A percentile compares a stretch with the other conserved stretches of the same genome.
Evolutionary conservation across 805 yeast genomes (phyloP).

Genomic region (Zygosaccharomyces bailii): DNA sequence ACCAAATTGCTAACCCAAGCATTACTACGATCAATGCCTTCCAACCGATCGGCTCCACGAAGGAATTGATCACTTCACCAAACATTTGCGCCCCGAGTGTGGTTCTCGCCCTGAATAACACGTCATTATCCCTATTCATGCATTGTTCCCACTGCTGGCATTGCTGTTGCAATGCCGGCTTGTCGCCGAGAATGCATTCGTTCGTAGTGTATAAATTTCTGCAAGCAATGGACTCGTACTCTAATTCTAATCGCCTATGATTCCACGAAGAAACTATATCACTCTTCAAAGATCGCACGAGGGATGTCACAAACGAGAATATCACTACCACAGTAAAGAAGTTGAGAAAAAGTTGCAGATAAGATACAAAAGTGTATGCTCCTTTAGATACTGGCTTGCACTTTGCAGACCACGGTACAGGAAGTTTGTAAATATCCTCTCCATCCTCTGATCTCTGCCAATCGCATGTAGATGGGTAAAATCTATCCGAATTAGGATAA

Average conservation of each 20-base stretch:
- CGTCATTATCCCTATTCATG: constrained; percentile 52
- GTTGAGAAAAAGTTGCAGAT: constrained; percentile 56
- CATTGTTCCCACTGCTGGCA: constrained; percentile 66
- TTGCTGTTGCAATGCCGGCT: constrained; percentile 54
- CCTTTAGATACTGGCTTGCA: constrained; percentile 50
- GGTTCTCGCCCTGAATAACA: constrained; percentile 46
- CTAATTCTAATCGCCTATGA: constrained; percentile 43
- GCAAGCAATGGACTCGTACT: constrained; percentile 54
- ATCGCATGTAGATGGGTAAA: constrained; percentile 21
- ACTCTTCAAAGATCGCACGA: constrained; percentile 46
- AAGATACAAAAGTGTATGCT: constrained; percentile 58
- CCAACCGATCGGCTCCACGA: constrained; percentile 64
- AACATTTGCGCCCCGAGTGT: constrained; percentile 58
- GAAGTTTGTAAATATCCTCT: constrained; percentile 41
- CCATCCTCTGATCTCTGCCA: constrained; percentile 2
- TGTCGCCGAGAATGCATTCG: constrained; percentile 49
- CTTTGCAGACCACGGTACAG: constrained; percentile 56
- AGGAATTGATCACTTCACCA: constrained; percentile 57
- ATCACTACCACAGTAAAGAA: constrained; percentile 44
- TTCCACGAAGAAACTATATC: constrained; percentile 54
- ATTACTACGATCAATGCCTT: constrained; percentile 50
- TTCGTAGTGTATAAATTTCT: constrained; percentile 50
- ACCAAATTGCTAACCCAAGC: constrained; percentile 40
- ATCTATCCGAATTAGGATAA: constrained; percentile 13
- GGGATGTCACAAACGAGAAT: constrained; percentile 41